Percentiles rank a stretch among this genome's conserved stretches.
These are phyloP conservation scores for Beauveria australis DNA, from an alignment of 2,329 filamentous ascomycete genomes.

Conservation along the genomic window DNA sequence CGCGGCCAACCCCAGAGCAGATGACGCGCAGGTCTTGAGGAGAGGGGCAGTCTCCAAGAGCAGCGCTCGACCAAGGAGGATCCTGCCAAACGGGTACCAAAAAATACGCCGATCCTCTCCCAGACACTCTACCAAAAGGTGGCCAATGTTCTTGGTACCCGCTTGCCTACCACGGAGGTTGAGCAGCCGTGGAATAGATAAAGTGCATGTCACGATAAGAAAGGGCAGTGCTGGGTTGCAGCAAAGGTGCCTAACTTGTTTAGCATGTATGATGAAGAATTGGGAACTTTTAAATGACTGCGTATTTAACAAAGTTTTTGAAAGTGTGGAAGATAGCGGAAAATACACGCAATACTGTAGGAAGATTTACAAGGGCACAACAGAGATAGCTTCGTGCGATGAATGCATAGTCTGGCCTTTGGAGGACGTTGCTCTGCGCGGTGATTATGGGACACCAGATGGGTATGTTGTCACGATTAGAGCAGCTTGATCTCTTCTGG, in stretches of 20 bases:
- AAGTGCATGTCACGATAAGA: not conserved
- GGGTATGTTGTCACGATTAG: constrained; percentile 1
- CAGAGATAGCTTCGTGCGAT: not conserved
- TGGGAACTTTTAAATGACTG: not conserved
- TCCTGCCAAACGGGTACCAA: too few relatives aligned
- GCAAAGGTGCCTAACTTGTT: not conserved
- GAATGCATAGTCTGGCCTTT: not conserved
- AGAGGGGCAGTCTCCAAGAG: too few relatives aligned
- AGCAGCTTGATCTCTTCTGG: not conserved
- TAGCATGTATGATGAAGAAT: not conserved
- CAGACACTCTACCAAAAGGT: too few relatives aligned
- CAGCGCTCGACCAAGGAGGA: too few relatives aligned
- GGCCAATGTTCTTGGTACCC: too few relatives aligned
- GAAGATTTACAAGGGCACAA: not conserved
- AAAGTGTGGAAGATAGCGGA: not conserved
- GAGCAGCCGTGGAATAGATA: constrained; percentile 14
- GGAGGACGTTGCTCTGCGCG: not conserved
- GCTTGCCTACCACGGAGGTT: constrained; percentile 1
- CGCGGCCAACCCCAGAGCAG: constrained; percentile 9
- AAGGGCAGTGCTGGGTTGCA: not conserved
- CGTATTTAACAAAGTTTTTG: not conserved
- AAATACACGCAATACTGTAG: not conserved
- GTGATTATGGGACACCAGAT: not conserved
- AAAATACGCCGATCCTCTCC: too few relatives aligned
- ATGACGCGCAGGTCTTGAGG: constrained; percentile 4